Conservation (phyloP, 1,284 basidiomycete genomes). For the Mycosarcoma maydis region DNA sequence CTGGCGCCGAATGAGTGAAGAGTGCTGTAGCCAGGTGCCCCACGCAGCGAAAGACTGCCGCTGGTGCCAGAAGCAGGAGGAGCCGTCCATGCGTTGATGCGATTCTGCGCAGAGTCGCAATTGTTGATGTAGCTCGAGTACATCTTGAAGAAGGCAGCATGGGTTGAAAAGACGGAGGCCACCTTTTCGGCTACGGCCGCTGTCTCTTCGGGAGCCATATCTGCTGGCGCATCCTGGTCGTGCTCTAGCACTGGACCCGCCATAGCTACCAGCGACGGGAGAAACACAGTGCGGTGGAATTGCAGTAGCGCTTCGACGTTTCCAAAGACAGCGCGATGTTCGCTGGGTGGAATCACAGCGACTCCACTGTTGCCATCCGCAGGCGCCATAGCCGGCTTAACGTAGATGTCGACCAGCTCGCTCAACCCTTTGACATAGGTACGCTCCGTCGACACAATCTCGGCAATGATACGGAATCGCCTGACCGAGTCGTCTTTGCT, state of each 20-base stretch:
- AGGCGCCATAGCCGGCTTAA: constrained; percentile 81
- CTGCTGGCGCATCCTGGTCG: constrained; percentile 68
- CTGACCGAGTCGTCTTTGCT: constrained; percentile 63
- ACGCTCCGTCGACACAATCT: constrained; percentile 80
- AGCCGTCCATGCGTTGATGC: constrained; percentile 43
- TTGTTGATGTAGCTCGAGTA: constrained; percentile 65
- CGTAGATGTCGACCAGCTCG: constrained; percentile 94
- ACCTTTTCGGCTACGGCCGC: constrained; percentile 80
- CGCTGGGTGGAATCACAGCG: constrained; percentile 81
- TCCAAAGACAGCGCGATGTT: constrained; percentile 91
- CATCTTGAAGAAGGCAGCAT: constrained; percentile 65
- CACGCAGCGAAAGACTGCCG: constrained; percentile 42
- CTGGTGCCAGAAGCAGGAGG: constrained; percentile 19
- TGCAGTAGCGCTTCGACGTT: constrained; percentile 88
- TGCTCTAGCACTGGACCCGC: constrained; percentile 27
- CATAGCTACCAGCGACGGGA: constrained; percentile 84
- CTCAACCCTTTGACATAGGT: constrained; percentile 92
- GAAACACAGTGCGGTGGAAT: constrained; percentile 90
- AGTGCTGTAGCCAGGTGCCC: constrained; percentile 19
- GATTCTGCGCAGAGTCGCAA: constrained; percentile 55
- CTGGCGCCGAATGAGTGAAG: constrained; percentile 19
- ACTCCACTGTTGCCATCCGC: constrained; percentile 71
- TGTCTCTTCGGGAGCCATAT: constrained; percentile 79
- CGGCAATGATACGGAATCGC: constrained; percentile 64
- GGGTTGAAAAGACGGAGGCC: constrained; percentile 79